Conservation (phyloP, 192 early-diverging fungal species). For the Physocladia obscura region DNA sequence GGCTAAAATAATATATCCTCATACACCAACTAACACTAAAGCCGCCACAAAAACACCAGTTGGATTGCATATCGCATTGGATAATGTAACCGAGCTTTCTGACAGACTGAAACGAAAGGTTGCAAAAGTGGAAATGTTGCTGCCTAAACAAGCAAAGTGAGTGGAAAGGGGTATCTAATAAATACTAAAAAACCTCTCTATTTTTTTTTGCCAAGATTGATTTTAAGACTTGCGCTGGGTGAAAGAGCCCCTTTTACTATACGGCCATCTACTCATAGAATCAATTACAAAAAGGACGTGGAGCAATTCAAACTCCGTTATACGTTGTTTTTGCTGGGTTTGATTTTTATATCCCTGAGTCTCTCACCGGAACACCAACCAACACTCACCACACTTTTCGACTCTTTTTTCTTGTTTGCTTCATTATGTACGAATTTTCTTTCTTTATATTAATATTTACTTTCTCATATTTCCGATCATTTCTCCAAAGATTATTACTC, state of each 20-base stretch:
- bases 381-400: slow-evolving; percentile 6
- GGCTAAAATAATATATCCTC: no score
- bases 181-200: neutral
- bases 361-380: slow-evolving; percentile 1
- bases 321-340: slow-evolving; percentile 24
- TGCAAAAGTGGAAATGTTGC: slow-evolving; percentile 26
- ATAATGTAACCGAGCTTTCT: neutral
- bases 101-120: neutral
- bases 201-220: slow-evolving; percentile 29
- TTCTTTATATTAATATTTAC: neutral
- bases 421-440: slow-evolving; percentile 26
- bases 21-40: neutral
- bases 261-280: slow-evolving; percentile 32
- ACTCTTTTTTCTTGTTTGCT: slow-evolving; percentile 37
- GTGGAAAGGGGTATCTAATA: no score
- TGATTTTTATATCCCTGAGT: slow-evolving; percentile 26
- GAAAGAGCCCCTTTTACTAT: slow-evolving; percentile 38
- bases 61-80: neutral
- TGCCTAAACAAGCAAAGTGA: slow-evolving; percentile 39
- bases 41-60: no score
- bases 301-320: slow-evolving; percentile 45
- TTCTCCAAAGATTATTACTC: slow-evolving; percentile 50
- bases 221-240: slow-evolving; percentile 46
- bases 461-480: neutral
- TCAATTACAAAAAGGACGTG: slow-evolving; percentile 48